Evolutionary conservation across 257 asterid species (phyloP).

Genomic region (Ballota nigra): DNA sequence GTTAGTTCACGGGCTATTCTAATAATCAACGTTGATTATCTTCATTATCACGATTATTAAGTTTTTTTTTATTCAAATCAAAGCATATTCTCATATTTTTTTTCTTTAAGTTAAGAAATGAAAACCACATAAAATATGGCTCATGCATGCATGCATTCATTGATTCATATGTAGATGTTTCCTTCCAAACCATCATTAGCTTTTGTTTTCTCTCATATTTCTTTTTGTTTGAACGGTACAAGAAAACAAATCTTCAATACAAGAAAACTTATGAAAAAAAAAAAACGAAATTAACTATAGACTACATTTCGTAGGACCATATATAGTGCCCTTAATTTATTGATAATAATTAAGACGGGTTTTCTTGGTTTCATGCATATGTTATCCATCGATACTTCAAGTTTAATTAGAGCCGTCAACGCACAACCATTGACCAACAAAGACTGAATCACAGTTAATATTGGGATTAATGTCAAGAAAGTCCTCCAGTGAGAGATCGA

Average conservation of each 20-base stretch:
- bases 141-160: too few relatives aligned
- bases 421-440: constrained; percentile 38
- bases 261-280: neutral
- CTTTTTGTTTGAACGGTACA: neutral
- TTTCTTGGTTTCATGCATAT: neutral
- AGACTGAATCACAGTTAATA: constrained; percentile 26
- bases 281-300: neutral
- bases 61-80: too few relatives aligned
- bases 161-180: too few relatives aligned
- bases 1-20: too few relatives aligned
- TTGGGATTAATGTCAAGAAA: constrained; percentile 28
- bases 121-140: neutral
- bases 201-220: too few relatives aligned
- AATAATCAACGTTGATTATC: too few relatives aligned
- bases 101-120: too few relatives aligned
- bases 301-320: neutral
- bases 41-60: too few relatives aligned
- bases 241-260: neutral
- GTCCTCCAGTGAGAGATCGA: constrained; percentile 8
- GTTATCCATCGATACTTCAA: neutral
- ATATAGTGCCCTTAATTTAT: neutral
- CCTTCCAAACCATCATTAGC: neutral
- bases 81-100: too few relatives aligned
- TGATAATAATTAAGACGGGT: neutral
- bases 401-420: constrained; percentile 12